Evolutionary conservation across 2,329 filamentous ascomycete species (phyloP).

Genomic region (Colletotrichum melonis): DNA sequence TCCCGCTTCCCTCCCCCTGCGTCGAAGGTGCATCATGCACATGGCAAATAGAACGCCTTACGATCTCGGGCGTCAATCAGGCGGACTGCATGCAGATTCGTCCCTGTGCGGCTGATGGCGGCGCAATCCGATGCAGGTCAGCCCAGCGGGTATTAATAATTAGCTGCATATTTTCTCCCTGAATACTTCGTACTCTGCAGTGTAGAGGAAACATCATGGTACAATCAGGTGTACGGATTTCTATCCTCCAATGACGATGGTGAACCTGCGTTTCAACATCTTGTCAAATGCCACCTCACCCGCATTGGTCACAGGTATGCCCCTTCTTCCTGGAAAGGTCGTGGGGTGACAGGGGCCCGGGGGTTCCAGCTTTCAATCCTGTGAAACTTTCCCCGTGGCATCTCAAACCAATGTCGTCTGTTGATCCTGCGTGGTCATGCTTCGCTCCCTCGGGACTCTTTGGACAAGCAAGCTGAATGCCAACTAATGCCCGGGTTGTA

Average conservation of each 20-base stretch:
- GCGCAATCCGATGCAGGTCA: slow-evolving; percentile 18
- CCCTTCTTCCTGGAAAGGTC: not conserved
- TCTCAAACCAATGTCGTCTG: slow-evolving; percentile 12
- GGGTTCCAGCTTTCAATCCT: not conserved
- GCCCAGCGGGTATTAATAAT: not conserved
- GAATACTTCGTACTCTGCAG: too few species aligned
- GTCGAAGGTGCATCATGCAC: slow-evolving; percentile 5
- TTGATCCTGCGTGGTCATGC: not conserved
- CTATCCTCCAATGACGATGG: not conserved
- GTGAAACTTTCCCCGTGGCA: slow-evolving; percentile 18
- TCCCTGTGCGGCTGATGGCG: not conserved
- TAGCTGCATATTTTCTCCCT: not conserved
- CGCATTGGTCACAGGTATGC: slow-evolving; percentile 3
- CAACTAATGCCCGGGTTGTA: too few species aligned
- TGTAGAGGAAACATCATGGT: too few species aligned
- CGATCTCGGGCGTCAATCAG: not conserved
- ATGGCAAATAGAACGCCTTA: not conserved
- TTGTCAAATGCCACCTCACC: slow-evolving; percentile 14
- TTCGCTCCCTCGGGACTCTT: not conserved
- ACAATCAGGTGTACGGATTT: not conserved
- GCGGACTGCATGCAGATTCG: slow-evolving; percentile 8
- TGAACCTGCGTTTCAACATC: slow-evolving; percentile 18
- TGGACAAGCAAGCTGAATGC: not conserved
- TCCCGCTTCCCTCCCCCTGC: not conserved
- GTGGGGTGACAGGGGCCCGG: not conserved